These are phyloP conservation scores for Sporothrix brasiliensis DNA, from an alignment of 2,329 filamentous ascomycete genomes.

Conservation along the genomic window DNA sequence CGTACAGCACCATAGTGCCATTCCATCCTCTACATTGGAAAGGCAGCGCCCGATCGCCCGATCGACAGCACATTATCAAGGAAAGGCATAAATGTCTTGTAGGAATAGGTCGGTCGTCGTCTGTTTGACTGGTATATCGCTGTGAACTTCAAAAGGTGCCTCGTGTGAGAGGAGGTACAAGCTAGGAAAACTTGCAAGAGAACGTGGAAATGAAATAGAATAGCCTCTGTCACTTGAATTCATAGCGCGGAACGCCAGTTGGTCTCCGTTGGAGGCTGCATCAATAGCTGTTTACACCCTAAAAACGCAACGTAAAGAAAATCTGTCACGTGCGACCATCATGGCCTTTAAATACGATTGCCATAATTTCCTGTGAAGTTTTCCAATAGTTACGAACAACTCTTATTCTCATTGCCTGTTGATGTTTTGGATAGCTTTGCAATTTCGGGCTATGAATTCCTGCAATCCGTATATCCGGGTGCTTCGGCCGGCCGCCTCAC, in stretches of 20 bases:
- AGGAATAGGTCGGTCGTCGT: background rate
- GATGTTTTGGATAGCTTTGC: no score
- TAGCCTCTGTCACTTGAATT: background rate
- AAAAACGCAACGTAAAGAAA: no score
- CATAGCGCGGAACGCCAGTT: slow-evolving; percentile 1
- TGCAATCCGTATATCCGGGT: no score
- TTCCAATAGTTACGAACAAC: no score
- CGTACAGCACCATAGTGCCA: slow-evolving; percentile 14
- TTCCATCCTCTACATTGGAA: slow-evolving; percentile 15
- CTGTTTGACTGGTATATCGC: background rate
- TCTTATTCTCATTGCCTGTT: no score
- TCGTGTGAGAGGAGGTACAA: slow-evolving; percentile 9
- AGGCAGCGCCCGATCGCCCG: background rate
- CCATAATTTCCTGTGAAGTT: no score
- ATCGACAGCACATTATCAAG: background rate
- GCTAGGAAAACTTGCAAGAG: background rate
- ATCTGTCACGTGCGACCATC: no score
- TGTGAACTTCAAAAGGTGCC: background rate
- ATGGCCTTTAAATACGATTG: no score
- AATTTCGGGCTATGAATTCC: no score
- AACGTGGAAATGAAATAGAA: background rate
- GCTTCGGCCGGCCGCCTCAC: no score
- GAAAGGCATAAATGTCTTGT: background rate
- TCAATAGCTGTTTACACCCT: background rate
- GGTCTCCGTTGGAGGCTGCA: background rate